Evolutionary conservation across 495 filamentous ascomycete species (phyloP), one percentile per base, ranked within the genome.

Genomic region (Lophiostoma macrostomum): DNA sequence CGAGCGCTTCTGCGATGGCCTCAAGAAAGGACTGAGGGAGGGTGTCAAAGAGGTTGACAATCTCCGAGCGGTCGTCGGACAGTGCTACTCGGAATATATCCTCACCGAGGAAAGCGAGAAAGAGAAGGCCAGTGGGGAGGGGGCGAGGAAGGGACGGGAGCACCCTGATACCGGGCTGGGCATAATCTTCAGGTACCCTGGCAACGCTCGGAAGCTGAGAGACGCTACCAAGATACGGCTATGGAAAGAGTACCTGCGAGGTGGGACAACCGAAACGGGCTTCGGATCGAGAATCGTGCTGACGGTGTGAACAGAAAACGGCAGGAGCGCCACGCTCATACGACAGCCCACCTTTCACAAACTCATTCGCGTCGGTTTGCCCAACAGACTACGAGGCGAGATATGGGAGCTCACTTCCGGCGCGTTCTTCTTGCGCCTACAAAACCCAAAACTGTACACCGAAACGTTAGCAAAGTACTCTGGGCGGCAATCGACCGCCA

Each of bases 311-410:
- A 18, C 57, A 84, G 94, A 97, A 67, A 96, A 97, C 63, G 93
- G 93, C 38, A 86, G 93, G 35, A 97, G 96, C 71, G 78, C 83
- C 18, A 96, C 91, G 0, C 74, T 98, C 27, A 80, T 98, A 40
- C 85, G 93, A 41, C 94, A 98, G 65, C 91, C 93, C 25, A 96
- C 90, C 1, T 96, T 98, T 64, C 91, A 97, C 70, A 96, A 96
- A 64, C 76, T 98, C 31, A 95, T 98, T 48, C 80, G 93, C 44
- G 93, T 98, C 58, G 93, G 93, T 50, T 75, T 98, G 46, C 93
- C 93, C 1, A 98, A 98, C 72, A 79, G 91, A 16, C 74, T 98
- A 22, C 77, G 93, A 32, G 94, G 94, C 45, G 93, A 98, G 71
- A 85, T 94, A 19, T 98, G 93, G 93, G 94, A 97, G 65, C 75